Evolutionary conservation across 148 eudicot species (phyloP).

Genomic region (Spergularia bocconei): DNA sequence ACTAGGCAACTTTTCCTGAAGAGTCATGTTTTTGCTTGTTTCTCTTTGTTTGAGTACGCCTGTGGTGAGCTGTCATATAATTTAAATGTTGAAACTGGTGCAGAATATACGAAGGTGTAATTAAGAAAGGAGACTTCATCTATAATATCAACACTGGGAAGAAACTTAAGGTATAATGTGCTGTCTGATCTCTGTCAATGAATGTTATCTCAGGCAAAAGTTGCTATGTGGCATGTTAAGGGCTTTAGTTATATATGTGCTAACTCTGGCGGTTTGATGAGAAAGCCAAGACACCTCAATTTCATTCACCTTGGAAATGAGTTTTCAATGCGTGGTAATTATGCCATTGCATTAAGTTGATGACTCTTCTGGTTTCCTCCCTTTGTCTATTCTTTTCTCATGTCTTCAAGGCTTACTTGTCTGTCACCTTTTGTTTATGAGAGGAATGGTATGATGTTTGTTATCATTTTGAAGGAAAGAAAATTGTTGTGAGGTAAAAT

Average conservation of each 20-base stretch:
- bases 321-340: too few species aligned
- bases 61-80: background rate
- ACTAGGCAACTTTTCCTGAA: background rate
- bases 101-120: conserved; percentile 92
- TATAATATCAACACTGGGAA: conserved; percentile 87
- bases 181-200: background rate
- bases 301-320: too few species aligned
- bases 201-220: background rate
- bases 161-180: conserved; percentile 65
- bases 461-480: too few species aligned
- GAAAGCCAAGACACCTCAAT: too few species aligned
- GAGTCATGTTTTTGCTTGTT: conserved; percentile 2
- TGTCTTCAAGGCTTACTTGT: too few species aligned
- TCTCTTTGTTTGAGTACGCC: background rate
- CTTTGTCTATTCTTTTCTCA: too few species aligned
- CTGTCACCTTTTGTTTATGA: too few species aligned
- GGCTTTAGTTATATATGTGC: background rate
- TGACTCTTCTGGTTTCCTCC: too few species aligned
- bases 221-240: background rate
- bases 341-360: too few species aligned
- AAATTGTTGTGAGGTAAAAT: too few species aligned
- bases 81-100: conserved; percentile 23
- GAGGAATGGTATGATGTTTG: too few species aligned
- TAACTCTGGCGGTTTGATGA: background rate
- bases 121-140: conserved; percentile 90